Base-by-base conservation (phyloP, 1,284 basidiomycete species). In the Agroathelia rolfsii region DNA sequence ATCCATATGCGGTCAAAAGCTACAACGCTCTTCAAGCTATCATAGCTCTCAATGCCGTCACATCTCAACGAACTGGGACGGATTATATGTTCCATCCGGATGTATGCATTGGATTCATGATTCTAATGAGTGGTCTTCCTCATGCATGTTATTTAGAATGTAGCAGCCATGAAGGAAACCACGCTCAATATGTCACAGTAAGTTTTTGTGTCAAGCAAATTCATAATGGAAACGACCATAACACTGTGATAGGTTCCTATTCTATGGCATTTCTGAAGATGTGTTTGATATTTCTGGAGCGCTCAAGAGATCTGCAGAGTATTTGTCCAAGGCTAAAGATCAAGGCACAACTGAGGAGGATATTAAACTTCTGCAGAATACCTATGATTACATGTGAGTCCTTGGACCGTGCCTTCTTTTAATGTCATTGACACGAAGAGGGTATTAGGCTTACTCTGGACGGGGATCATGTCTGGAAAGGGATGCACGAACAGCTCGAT, bases 21-120 rank as follows among this genome's bases (percentile, higher is more conserved):
- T 92, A 90, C 54, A 93, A 94, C 49, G 76, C 79, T 0, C 56
- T 92, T 40, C 77, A 86, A 41, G 80, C 83, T 2, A 54, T 58
- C 1, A 73, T 92, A 18, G 72, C 67, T 0, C 69, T 84, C 35
- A 94, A 94, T 43, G 84, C 87, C 0, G 63, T 89, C 19, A 76
- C 82, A 46, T 83, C 82, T 7, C 65, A 84, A 44, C 61, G 83
- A 5, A 69, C 55, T 11, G 83, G 80, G 7, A 42, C 83, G 79
- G 81, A 87, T 55, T 86, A 86, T 45, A 52, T 86, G 34, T 85
- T 86, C 47, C 77, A 86, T 44, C 60, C 71, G 7, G 55, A 53
- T 34, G 81, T 83, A 49, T 28, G 14, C 10, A 7, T 28, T 4
- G 26, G 7, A n/a, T 15, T 34, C 49, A 3, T 24, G n/a, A 28